A percentile compares a stretch with the other conserved stretches of the same genome.
These are phyloP conservation scores for Saturnispora diversa DNA, from an alignment of 805 yeast species.

Conservation along the genomic window DNA sequence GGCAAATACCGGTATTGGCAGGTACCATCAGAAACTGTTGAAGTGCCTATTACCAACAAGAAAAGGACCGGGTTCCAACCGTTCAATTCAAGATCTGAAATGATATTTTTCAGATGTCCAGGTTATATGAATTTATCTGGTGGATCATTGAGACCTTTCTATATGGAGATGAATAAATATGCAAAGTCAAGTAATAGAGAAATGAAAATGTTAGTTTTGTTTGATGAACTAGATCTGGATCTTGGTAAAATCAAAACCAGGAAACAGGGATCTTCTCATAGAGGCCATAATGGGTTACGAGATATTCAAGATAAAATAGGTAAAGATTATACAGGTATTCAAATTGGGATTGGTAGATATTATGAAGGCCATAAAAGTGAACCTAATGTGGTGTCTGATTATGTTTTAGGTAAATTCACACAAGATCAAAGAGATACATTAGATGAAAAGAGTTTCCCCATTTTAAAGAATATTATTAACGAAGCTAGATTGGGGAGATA, in stretches of 20 bases:
- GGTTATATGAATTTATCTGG: constrained; percentile 68
- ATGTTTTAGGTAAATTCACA: constrained; percentile 53
- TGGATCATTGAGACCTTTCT: constrained; percentile 31
- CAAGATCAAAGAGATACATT: constrained; percentile 37
- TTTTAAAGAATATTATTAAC: constrained; percentile 33
- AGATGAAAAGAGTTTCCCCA: constrained; percentile 34
- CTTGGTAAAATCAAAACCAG: constrained; percentile 62
- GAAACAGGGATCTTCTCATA: constrained; percentile 47
- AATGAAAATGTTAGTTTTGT: constrained; percentile 50
- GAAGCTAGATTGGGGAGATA: constrained; percentile 27
- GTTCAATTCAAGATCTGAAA: constrained; percentile 5
- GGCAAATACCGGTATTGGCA: not conserved
- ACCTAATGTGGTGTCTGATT: constrained; percentile 41
- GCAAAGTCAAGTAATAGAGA: constrained; percentile 20
- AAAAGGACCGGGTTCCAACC: constrained; percentile 3
- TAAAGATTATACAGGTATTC: constrained; percentile 51
- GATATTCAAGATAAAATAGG: constrained; percentile 44
- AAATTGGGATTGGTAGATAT: constrained; percentile 75
- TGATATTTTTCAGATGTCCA: constrained; percentile 13
- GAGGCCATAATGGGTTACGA: constrained; percentile 83
- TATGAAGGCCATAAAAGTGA: constrained; percentile 29
- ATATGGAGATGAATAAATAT: constrained; percentile 29
- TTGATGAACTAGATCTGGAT: constrained; percentile 68
- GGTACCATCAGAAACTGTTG: not conserved
- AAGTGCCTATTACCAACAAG: not conserved